Base-by-base conservation (phyloP, 208 protist genomes). In the Crithidia fasciculata region DNA sequence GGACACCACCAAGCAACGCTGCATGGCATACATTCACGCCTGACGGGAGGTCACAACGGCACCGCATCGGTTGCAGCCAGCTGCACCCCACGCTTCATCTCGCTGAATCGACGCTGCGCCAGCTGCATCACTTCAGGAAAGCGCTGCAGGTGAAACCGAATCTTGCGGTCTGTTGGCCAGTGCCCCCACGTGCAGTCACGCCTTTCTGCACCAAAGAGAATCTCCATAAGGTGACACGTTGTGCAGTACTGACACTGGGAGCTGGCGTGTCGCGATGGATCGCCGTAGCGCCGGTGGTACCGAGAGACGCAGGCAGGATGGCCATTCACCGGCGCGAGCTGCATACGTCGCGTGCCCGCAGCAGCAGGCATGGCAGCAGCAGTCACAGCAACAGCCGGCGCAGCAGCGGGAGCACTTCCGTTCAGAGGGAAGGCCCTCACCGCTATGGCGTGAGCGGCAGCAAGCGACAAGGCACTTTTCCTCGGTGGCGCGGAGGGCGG, bases 201-300 rank as follows among this genome's bases (percentile, higher is more conserved):
- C 47, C 13, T 85, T 28, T 72, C 83, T 37, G 78, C 82, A 37
- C 87, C 82, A 71, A 95, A 95, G 55, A 95, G 41, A 13, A 82
- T 72, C 56, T 95, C 89, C 78, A 95, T 83, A 65, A 92, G 62
- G 72, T 95, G 89, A 52, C 89, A 95, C 36, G 81, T 75, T 4
- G 82, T 75, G 58, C 89, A 95, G 70, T 89, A 92, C 2, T 43
- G 75, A 72, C 89, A 95, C 59, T 76, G 70, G 4, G 57, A 44
- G 47, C 84, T 88, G 4, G 86, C 88, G 66, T 86, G 83, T 44
- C 78, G 84, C 36, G 74, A 41, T 3, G 73, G 37, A 8, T 69
- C 75, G 36, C 80, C 81, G 75, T 89, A 95, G 37, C 68, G 63
- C 5, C 47, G 36, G 77, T 95, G 89, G 59, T 87, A 95, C 60